phyloP scores from a whole-genome alignment of 2,329 filamentous ascomycete species.

The Alternaria arbusti region DNA sequence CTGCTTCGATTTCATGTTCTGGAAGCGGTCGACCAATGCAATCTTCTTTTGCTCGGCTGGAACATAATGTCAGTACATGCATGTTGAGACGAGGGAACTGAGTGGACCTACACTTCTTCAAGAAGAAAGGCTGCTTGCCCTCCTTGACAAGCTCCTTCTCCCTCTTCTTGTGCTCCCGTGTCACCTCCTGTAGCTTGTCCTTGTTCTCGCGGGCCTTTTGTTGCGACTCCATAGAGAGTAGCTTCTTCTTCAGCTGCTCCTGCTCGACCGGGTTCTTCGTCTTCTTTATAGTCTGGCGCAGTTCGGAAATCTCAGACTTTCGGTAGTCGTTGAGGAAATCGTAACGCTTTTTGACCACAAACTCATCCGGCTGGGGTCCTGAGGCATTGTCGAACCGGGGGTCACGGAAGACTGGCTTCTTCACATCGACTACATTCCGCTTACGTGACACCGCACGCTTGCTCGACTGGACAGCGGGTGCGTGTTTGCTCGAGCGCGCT shows the following conservation, averaged over 20 bases:
- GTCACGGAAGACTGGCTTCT: conserved; percentile 71
- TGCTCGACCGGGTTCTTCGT: conserved; percentile 70
- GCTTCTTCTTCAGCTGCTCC: conserved; percentile 72
- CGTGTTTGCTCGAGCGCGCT: conserved; percentile 79
- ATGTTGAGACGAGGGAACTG: not conserved
- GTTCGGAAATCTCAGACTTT: conserved; percentile 77
- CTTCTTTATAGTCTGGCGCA: conserved; percentile 71
- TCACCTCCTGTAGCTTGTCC: conserved; percentile 71
- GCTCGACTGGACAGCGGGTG: conserved; percentile 80
- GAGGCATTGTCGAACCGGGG: conserved; percentile 82
- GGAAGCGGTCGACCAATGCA: conserved; percentile 78
- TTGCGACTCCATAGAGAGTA: conserved; percentile 80
- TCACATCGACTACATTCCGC: conserved; percentile 71
- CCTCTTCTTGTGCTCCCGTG: conserved; percentile 76
- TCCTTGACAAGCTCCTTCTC: conserved; percentile 86
- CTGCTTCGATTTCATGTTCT: conserved; percentile 83
- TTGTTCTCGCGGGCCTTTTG: conserved; percentile 73
- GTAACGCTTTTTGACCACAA: conserved; percentile 74
- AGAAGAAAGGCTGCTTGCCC: conserved; percentile 90
- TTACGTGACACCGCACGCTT: conserved; percentile 83
- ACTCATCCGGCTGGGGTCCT: conserved; percentile 61
- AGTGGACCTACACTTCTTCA: conserved; percentile 70
- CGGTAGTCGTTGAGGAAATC: conserved; percentile 88
- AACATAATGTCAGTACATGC: conserved; percentile 20
- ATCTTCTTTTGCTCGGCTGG: conserved; percentile 84